Percentiles rank a stretch among this genome's conserved stretches.
These are phyloP conservation scores for Cadophora gregata DNA, from an alignment of 2,329 filamentous ascomycete species.

Conservation along the genomic window DNA sequence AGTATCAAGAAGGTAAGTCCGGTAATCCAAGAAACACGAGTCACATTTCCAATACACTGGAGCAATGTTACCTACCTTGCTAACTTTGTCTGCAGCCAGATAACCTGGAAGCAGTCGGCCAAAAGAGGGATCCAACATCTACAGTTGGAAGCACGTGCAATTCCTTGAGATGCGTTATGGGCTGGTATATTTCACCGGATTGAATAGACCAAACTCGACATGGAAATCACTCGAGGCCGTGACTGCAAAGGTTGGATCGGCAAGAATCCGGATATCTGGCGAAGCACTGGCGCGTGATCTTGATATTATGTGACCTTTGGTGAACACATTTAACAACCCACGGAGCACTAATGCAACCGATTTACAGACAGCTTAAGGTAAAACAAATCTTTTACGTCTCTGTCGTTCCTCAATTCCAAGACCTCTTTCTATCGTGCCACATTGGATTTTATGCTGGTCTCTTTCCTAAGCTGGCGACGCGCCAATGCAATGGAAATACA, in stretches of 20 bases:
- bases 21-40: background rate
- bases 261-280: conserved; percentile 10
- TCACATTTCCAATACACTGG: background rate
- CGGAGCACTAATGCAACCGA: conserved; percentile 12
- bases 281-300: background rate
- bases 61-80: background rate
- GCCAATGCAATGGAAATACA: no score
- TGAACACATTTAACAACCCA: background rate
- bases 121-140: conserved; percentile 8
- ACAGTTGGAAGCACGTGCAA: conserved; percentile 3
- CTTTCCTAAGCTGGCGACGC: background rate
- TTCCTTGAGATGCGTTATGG: background rate
- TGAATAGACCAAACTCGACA: conserved; percentile 12
- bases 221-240: conserved; percentile 7
- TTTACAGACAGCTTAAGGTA: no score
- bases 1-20: background rate
- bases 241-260: conserved; percentile 1
- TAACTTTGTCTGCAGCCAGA: conserved; percentile 14
- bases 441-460: background rate
- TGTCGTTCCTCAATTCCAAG: no score
- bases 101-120: conserved; percentile 13
- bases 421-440: no score
- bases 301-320: background rate
- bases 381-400: no score
- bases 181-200: conserved; percentile 9